phyloP scores from a whole-genome alignment of 306 rosid genomes.

The Ceratonia siliqua region DNA sequence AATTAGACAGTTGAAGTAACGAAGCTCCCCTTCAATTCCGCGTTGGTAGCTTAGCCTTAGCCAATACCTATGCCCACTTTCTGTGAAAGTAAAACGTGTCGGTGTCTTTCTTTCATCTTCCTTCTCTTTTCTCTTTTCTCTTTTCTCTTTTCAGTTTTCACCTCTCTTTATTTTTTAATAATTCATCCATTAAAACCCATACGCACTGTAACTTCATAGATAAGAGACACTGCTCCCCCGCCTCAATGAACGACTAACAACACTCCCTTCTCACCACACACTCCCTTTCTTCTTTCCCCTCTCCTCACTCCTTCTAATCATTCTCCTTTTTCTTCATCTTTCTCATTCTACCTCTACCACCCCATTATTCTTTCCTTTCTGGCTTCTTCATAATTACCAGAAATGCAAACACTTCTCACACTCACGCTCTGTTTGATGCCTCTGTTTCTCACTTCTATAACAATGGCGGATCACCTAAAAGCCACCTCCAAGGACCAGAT shows the following conservation, averaged over 20 bases:
- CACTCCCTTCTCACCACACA: neutral
- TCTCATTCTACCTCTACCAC: neutral
- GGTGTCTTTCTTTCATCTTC: slow-evolving; percentile 31
- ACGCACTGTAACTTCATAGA: neutral
- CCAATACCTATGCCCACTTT: slow-evolving; percentile 36
- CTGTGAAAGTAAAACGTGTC: slow-evolving; percentile 45
- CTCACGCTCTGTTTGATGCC: neutral
- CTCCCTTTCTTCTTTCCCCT: neutral
- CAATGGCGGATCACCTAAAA: slow-evolving; percentile 32
- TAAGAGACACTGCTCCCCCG: neutral
- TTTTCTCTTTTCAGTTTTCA: neutral
- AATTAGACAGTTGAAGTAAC: slow-evolving; percentile 14
- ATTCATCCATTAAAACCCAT: neutral
- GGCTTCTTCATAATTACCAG: slow-evolving; percentile 3
- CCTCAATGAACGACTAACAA: too few relatives aligned
- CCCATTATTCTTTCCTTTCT: neutral
- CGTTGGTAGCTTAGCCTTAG: too few relatives aligned
- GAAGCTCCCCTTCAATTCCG: neutral
- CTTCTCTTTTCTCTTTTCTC: slow-evolving; percentile 1
- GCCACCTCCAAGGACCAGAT: slow-evolving; percentile 60
- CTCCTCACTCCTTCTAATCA: neutral
- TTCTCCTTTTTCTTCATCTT: neutral
- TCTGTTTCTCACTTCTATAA: slow-evolving; percentile 9
- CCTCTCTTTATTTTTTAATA: too few relatives aligned
- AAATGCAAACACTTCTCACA: slow-evolving; percentile 40